Conservation (phyloP, 2,329 filamentous ascomycete genomes). For the Pseudogymnoascus sp. region DNA sequence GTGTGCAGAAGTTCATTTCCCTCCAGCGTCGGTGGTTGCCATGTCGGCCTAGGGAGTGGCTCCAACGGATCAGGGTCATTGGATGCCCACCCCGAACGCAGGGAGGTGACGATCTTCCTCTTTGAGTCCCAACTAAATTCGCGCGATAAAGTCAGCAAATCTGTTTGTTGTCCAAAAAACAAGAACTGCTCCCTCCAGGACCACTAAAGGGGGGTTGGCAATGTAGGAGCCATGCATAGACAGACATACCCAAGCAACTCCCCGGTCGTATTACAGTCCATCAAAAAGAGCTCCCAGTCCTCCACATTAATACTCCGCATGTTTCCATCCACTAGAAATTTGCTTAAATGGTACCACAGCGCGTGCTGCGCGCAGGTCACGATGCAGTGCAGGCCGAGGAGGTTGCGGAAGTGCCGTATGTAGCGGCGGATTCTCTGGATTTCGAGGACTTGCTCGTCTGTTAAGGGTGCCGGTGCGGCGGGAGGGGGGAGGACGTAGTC, state of each 20-base stretch:
- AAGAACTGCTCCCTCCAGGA: no score
- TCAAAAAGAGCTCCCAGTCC: not conserved
- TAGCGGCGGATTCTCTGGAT: not conserved
- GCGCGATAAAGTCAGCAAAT: no score
- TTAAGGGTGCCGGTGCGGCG: not conserved
- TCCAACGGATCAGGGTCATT: not conserved
- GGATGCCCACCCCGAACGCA: not conserved
- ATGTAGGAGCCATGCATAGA: no score
- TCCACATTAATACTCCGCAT: no score
- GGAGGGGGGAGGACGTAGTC: not conserved
- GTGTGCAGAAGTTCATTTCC: no score
- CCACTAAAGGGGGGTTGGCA: no score
- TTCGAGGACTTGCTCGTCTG: no score
- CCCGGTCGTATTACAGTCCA: not conserved
- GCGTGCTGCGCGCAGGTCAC: not conserved
- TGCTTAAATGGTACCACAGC: not conserved
- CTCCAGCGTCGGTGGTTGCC: no score
- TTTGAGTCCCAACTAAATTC: not conserved
- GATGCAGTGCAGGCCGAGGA: not conserved
- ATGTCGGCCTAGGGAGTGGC: no score
- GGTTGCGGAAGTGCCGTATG: not conserved
- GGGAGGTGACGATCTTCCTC: not conserved
- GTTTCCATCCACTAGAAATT: no score
- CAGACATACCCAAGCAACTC: not conserved
- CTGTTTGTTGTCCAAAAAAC: no score